A percentile compares a stretch with the other conserved stretches of the same genome.
phyloP scores from a whole-genome alignment of 2,329 filamentous ascomycete genomes.

The Colletotrichum euphorbiae region DNA sequence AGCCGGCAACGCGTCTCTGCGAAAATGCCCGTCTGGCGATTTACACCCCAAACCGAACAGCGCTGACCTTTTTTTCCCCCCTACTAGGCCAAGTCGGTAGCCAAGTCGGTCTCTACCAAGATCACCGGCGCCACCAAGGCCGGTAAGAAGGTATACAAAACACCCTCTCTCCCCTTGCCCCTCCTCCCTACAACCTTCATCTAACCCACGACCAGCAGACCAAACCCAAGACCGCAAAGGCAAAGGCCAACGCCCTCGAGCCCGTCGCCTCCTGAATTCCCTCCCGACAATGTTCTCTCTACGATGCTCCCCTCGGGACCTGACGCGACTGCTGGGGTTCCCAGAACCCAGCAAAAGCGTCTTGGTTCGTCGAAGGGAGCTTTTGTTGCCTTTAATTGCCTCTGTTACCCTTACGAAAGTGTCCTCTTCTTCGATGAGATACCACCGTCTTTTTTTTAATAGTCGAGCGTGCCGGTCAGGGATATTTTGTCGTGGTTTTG shows the following conservation, averaged over 20 bases:
- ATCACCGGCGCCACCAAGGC: slow-evolving; percentile 28
- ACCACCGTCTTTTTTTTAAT: slow-evolving; percentile 32
- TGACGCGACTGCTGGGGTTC: neutral
- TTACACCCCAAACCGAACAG: too few species aligned
- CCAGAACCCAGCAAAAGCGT: neutral
- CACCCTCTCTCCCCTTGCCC: neutral
- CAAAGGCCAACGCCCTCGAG: slow-evolving; percentile 20
- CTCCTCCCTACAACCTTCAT: neutral
- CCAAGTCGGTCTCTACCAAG: slow-evolving; percentile 38
- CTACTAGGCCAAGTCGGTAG: slow-evolving; percentile 37
- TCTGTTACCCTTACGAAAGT: slow-evolving; percentile 1
- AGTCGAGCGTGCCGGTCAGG: slow-evolving; percentile 27
- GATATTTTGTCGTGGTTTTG: neutral
- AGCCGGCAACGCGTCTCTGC: too few species aligned
- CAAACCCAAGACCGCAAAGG: slow-evolving; percentile 39
- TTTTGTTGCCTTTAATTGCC: neutral
- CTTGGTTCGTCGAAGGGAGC: too few species aligned
- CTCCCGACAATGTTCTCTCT: neutral
- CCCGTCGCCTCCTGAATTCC: slow-evolving; percentile 12
- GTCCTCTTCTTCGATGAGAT: slow-evolving; percentile 31
- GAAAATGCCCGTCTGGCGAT: too few species aligned
- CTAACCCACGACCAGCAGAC: slow-evolving; percentile 11
- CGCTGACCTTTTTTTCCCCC: neutral
- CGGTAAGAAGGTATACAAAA: slow-evolving; percentile 35
- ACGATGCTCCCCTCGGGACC: neutral